Evolutionary conservation across 176 grass and related monocot genomes (phyloP).

Genomic region (Oryza brachyantha): DNA sequence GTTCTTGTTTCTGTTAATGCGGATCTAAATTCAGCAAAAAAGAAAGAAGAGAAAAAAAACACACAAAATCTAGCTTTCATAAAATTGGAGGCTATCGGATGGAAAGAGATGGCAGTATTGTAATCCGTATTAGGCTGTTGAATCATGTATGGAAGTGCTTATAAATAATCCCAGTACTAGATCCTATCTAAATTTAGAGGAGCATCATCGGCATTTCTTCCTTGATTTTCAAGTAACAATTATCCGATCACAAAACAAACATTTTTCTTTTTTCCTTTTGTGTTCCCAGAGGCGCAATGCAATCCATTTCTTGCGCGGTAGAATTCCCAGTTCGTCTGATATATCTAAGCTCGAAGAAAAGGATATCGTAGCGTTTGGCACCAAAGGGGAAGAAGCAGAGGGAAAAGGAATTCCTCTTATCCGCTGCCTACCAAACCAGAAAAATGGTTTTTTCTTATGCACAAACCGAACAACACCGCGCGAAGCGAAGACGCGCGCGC

Average conservation of each 20-base stretch:
- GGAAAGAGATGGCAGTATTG: too few relatives aligned
- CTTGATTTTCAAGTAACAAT: background rate
- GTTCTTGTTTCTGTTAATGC: background rate
- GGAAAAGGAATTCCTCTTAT: background rate
- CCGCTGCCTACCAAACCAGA: too few relatives aligned
- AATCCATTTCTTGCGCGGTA: slow-evolving; percentile 2
- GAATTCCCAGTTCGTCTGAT: background rate
- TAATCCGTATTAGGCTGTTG: too few relatives aligned
- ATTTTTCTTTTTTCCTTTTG: background rate
- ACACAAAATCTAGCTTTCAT: too few relatives aligned
- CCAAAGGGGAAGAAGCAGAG: background rate
- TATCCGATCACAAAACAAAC: background rate
- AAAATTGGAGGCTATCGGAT: too few relatives aligned
- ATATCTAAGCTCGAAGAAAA: background rate
- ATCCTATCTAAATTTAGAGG: too few relatives aligned
- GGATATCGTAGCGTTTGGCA: background rate
- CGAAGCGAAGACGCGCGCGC: background rate
- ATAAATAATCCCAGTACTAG: too few relatives aligned
- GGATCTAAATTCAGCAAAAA: background rate
- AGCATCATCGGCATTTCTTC: background rate
- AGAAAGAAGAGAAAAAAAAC: background rate
- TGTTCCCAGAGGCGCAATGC: background rate
- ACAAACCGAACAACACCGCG: too few relatives aligned
- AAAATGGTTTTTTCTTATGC: too few relatives aligned
- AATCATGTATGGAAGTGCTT: too few relatives aligned